Base-by-base conservation (phyloP, 768 basidiomycete species). In the Podaxis rugospora region DNA sequence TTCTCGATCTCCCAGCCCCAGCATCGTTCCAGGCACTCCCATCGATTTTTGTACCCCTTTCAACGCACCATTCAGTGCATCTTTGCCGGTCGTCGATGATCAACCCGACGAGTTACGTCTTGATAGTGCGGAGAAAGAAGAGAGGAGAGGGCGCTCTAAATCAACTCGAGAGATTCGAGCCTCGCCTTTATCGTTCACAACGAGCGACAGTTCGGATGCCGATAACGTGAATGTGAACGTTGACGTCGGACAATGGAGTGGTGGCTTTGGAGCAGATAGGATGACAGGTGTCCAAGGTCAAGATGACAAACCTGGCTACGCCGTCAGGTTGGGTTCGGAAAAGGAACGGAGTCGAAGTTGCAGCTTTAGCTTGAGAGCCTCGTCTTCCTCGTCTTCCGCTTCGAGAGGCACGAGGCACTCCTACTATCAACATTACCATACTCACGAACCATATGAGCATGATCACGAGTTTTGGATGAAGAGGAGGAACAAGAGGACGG, bases 1-100 rank as follows among this genome's bases (percentile, higher is more conserved):
- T 18, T 81, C 80, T 7, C 78, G 81, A 18, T 83, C 81, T 4
- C 72, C 76, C 6, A 83, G 81, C 68, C 81, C 81, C 0, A 80
- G 79, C 61, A 69, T 78, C 7, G 72, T 75, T 1, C 81, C 81
- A 0, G 65, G 71, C 5, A 85, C 83, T 0, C 84, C 84, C 1
- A 63, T 69, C 4, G 79, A 80, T 44, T 59, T 70, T 4, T 64
- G 60, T 39, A 46, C 61, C 28, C 66, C 67, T 6, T 63, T 66
- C 51, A 54, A 46, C 9, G 36, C 62, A 21, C 51, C 66, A 23
- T 58, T 67, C 51, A 59, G 52, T 18, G 42, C 65, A 21, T 56
- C 66, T 18, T 51, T 66, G 57, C 65, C 63, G 2, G 65, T 66
- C 10, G 64, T 71, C 10, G 68, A 69, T 9, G 65, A 67, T 40